Base-by-base conservation (phyloP, 148 eudicot genomes). In the Camellia granthamiana region DNA sequence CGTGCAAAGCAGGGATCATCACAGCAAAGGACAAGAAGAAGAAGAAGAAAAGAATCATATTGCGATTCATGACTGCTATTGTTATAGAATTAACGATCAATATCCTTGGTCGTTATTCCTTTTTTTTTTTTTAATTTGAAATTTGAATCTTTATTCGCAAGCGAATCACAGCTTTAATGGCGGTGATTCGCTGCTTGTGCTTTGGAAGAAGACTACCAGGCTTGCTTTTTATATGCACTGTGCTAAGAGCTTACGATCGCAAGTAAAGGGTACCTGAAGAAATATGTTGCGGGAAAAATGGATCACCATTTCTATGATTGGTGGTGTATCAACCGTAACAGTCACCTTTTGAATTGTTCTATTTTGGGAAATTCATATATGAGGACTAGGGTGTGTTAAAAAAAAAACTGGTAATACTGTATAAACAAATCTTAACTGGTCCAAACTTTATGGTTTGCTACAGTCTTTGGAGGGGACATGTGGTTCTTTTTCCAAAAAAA, bases 1-100 rank as follows among this genome's bases (percentile, higher is more conserved):
- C 87, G 19, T 74, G 52, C 23, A 75, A 61, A 56, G 42, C 63
- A 3, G 71, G 82, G 62, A 74, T 47, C 67, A 83, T 23, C 2
- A 58, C 74, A 16, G 12, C 75, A 5, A 78, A 30, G 42, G 69
- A 66, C 44, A 78, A 3, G n/a, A 83, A 66, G 41, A 78, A 3
- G n/a, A 83, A 59, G 9, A 83, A 69, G 5, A 83, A 16, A 71
- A 56, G 46, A 8, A 52, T 30, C 52, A 76, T 42, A 30, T 41
- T 66, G 21, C 56, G 23, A 60, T 76, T 67, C 5, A 47, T 2
- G 52, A 60, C 18, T 13, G 74, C 74, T 74, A 80, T 80, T 41
- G 56, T 6, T 56, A 8, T 13, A 0, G 3, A 43, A 13, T 61
- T 30, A 30, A 30, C 38, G 38, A 30, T 30, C 38, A 30, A 30